phyloP scores from a whole-genome alignment of 805 yeast genomes.

The Candida maesae region DNA sequence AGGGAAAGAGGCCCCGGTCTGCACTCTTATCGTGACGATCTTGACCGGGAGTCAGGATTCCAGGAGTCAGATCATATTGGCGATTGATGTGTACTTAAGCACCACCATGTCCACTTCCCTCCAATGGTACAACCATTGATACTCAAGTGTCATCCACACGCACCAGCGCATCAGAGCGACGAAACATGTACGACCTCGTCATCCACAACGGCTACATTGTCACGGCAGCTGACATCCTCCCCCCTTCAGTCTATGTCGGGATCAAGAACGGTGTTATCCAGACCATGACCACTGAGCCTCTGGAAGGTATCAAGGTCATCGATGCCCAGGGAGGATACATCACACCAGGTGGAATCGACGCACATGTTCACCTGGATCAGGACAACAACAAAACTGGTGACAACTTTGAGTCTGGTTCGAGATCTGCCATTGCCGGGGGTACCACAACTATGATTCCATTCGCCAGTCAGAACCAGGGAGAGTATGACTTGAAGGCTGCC shows the following conservation, averaged over 20 bases:
- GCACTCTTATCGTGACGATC: too few species aligned
- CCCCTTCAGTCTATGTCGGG: slow-evolving; percentile 38
- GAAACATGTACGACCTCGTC: slow-evolving; percentile 26
- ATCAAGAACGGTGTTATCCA: slow-evolving; percentile 37
- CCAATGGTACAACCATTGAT: too few species aligned
- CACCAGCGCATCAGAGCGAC: too few species aligned
- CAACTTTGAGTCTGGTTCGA: slow-evolving; percentile 40
- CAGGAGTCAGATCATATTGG: too few species aligned
- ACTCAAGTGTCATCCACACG: too few species aligned
- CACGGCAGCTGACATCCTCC: slow-evolving; percentile 30
- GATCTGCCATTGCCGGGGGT: slow-evolving; percentile 47
- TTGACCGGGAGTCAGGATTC: too few species aligned
- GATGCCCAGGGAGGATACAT: slow-evolving; percentile 46
- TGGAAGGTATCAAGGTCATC: slow-evolving; percentile 28
- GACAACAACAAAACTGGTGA: slow-evolving; percentile 40
- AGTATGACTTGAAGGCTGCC: slow-evolving; percentile 27
- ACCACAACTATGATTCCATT: slow-evolving; percentile 46
- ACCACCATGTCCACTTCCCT: too few species aligned
- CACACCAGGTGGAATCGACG: slow-evolving; percentile 51
- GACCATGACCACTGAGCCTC: slow-evolving; percentile 32
- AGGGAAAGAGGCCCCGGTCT: too few species aligned
- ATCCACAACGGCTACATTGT: slow-evolving; percentile 31
- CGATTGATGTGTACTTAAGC: too few species aligned
- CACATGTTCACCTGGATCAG: slow-evolving; percentile 47
- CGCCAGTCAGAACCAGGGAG: slow-evolving; percentile 40